Percentiles rank a stretch among this genome's conserved stretches.
Conservation (phyloP, 1,284 basidiomycete species). For the Kwoniella shivajii region DNA sequence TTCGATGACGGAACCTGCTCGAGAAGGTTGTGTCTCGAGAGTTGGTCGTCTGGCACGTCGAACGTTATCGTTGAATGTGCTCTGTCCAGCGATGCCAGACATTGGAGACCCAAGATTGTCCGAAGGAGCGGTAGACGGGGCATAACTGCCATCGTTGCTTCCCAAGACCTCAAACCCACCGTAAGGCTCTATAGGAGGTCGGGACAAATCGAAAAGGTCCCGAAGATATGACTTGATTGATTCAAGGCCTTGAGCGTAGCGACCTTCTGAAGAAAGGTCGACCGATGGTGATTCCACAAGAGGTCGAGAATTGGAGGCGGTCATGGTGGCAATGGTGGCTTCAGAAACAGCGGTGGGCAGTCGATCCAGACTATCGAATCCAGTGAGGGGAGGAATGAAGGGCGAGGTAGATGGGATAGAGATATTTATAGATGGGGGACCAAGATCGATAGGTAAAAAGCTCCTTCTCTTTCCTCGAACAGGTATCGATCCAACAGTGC, state of each 20-base stretch:
- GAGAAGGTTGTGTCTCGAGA: slow-evolving; percentile 22
- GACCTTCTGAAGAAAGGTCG: slow-evolving; percentile 26
- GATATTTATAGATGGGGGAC: slow-evolving; percentile 54
- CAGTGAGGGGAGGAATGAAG: slow-evolving; percentile 58
- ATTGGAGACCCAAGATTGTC: slow-evolving; percentile 21
- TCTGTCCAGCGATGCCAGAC: slow-evolving; percentile 9
- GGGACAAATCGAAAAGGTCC: slow-evolving; percentile 84
- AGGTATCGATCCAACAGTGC: background rate
- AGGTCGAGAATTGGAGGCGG: slow-evolving; percentile 17
- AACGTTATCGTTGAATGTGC: slow-evolving; percentile 18
- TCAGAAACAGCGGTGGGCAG: slow-evolving; percentile 13
- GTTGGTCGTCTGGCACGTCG: slow-evolving; percentile 30
- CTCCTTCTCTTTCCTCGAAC: slow-evolving; percentile 67
- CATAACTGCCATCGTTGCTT: slow-evolving; percentile 17
- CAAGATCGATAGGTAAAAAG: slow-evolving; percentile 76
- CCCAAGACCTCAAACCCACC: slow-evolving; percentile 47
- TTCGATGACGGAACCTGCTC: slow-evolving; percentile 26
- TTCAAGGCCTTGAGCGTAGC: slow-evolving; percentile 63
- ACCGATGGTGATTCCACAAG: slow-evolving; percentile 25
- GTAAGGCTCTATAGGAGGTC: slow-evolving; percentile 45
- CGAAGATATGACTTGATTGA: slow-evolving; percentile 92
- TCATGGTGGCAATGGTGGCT: slow-evolving; percentile 19
- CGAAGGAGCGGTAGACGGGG: slow-evolving; percentile 20
- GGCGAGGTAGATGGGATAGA: slow-evolving; percentile 63
- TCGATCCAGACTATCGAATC: slow-evolving; percentile 15